phyloP scores from a whole-genome alignment of 164 flowering plant genomes.

The Nymphaea colorata region DNA sequence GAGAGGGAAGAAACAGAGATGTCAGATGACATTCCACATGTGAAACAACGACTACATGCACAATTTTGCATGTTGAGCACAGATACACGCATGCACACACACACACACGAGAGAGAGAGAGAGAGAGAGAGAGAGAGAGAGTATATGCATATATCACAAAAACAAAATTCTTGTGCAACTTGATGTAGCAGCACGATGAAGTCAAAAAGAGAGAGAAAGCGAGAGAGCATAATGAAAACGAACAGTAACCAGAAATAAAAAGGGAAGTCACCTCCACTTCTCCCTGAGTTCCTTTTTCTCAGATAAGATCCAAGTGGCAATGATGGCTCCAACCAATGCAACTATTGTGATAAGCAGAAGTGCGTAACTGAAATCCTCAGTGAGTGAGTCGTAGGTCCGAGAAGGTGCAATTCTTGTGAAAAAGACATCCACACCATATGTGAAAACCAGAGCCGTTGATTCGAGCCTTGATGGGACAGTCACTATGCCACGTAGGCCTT shows the following conservation, averaged over 20 bases:
- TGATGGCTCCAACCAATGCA: constrained; percentile 68
- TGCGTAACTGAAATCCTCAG: constrained; percentile 92
- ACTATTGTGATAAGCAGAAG: constrained; percentile 78
- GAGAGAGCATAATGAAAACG: not conserved
- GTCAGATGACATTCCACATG: too few species aligned
- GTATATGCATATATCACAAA: not conserved
- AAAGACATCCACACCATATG: constrained; percentile 84
- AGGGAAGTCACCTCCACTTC: constrained; percentile 70
- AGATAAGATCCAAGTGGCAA: constrained; percentile 82
- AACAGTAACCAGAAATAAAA: not conserved
- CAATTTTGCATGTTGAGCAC: too few species aligned
- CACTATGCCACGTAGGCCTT: constrained; percentile 67
- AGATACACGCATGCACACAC: too few species aligned
- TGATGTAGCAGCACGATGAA: not conserved
- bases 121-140: too few species aligned
- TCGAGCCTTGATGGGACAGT: constrained; percentile 69
- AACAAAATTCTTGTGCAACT: not conserved
- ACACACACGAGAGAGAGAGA: too few species aligned
- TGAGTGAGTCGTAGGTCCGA: constrained; percentile 84
- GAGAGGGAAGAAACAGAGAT: too few species aligned
- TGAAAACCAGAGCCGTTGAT: constrained; percentile 76
- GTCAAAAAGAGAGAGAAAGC: not conserved
- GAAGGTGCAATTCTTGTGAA: constrained; percentile 87
- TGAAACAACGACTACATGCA: too few species aligned
- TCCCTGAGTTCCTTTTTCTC: constrained; percentile 85